phyloP scores from a whole-genome alignment of 768 basidiomycete genomes.

The Agrocybe pediades region DNA sequence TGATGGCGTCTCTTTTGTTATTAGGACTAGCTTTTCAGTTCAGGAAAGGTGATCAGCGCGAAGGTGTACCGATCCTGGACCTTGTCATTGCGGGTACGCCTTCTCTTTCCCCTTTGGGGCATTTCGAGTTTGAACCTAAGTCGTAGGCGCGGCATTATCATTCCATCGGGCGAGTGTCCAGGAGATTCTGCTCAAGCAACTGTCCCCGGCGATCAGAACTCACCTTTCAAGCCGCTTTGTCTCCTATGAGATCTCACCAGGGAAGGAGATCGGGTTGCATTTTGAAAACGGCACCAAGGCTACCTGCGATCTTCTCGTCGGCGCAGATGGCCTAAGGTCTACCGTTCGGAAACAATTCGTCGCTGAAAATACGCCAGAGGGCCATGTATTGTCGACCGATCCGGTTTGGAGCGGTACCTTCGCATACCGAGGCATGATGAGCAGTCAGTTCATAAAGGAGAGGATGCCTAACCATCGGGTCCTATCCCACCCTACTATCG shows the following conservation, averaged over 20 bases:
- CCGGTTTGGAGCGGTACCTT: slow-evolving; percentile 43
- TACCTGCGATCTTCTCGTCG: slow-evolving; percentile 49
- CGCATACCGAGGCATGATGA: slow-evolving; percentile 39
- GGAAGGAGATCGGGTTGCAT: slow-evolving; percentile 24
- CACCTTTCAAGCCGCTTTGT: slow-evolving; percentile 34
- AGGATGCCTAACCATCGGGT: slow-evolving; percentile 23
- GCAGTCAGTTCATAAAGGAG: slow-evolving; percentile 29
- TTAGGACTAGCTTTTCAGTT: slow-evolving; percentile 27
- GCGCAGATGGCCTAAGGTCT: slow-evolving; percentile 39
- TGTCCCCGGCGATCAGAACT: slow-evolving; percentile 33
- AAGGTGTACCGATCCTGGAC: slow-evolving; percentile 26
- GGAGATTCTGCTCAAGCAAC: slow-evolving; percentile 38
- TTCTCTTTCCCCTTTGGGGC: not conserved
- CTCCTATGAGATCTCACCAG: slow-evolving; percentile 1
- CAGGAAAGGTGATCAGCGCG: slow-evolving; percentile 32
- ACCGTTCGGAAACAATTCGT: slow-evolving; percentile 29
- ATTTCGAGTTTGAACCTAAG: not conserved
- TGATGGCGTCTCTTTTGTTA: not conserved
- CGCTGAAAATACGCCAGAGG: slow-evolving; percentile 9
- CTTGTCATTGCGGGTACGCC: slow-evolving; percentile 28
- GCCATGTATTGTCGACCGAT: slow-evolving; percentile 16
- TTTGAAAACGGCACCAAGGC: slow-evolving; percentile 50
- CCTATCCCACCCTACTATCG: slow-evolving; percentile 20
- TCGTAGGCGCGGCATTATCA: slow-evolving; percentile 21
- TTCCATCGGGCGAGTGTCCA: slow-evolving; percentile 58